Percentiles rank a stretch among this genome's conserved stretches.
phyloP scores from a whole-genome alignment of 73 alveolate genomes.

The Paramecium caudatum region DNA sequence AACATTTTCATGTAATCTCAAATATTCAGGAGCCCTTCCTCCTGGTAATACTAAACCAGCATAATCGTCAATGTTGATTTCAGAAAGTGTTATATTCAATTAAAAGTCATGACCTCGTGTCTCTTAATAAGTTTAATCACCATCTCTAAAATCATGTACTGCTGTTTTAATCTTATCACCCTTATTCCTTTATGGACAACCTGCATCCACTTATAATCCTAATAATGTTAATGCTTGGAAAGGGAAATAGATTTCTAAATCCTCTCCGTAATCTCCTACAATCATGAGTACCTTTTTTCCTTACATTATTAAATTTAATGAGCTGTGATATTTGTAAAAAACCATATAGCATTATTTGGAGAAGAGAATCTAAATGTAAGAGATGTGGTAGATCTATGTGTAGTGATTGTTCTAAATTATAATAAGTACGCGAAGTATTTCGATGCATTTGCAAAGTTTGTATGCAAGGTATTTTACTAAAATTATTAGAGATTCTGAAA shows the following conservation, averaged over 20 bases:
- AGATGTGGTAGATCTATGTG: slow-evolving; percentile 28
- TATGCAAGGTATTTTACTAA: slow-evolving; percentile 4
- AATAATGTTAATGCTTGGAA: slow-evolving; percentile 83
- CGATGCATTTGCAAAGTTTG: slow-evolving; percentile 41
- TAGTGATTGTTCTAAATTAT: slow-evolving; percentile 9
- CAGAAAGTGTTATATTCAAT: slow-evolving; percentile 77
- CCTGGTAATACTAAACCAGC: slow-evolving; percentile 94
- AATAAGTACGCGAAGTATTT: slow-evolving; percentile 5
- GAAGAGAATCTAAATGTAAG: slow-evolving; percentile 25
- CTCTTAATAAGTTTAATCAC: slow-evolving; percentile 90
- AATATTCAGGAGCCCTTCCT: slow-evolving; percentile 98
- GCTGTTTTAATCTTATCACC: slow-evolving; percentile 93
- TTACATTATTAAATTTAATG: neutral
- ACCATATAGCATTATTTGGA: neutral
- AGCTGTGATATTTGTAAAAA: slow-evolving; percentile 45
- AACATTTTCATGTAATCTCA: slow-evolving; percentile 87
- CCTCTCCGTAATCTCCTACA: slow-evolving; percentile 94
- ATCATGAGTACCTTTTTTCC: slow-evolving; percentile 86
- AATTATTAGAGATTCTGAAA: neutral
- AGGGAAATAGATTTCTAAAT: slow-evolving; percentile 92
- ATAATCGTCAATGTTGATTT: slow-evolving; percentile 91
- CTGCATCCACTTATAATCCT: slow-evolving; percentile 89
- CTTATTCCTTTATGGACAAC: slow-evolving; percentile 90
- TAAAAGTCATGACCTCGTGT: slow-evolving; percentile 89
- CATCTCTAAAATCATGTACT: slow-evolving; percentile 92